Conservation (phyloP, 1,139 yeast genomes). For the Protomyces inouyei region DNA sequence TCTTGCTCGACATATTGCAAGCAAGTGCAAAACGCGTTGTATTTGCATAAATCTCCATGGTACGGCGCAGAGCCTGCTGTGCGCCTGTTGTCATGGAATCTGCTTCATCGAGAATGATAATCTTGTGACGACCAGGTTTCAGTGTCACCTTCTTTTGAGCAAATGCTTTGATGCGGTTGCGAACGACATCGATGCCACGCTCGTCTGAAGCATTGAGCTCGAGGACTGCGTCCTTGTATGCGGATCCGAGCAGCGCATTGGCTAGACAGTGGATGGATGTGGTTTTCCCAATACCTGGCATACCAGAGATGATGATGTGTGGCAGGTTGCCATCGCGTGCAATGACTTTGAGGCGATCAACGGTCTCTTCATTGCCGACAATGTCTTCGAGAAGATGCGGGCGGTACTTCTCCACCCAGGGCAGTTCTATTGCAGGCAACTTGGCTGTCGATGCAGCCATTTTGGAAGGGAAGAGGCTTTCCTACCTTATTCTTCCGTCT, state of each 20-base stretch:
- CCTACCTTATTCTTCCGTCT: too few relatives aligned
- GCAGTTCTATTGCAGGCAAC: constrained; percentile 25
- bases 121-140: constrained; percentile 76
- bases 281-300: constrained; percentile 97
- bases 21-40: constrained; percentile 97
- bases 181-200: constrained; percentile 83
- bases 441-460: constrained; percentile 15
- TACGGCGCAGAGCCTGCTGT: constrained; percentile 92
- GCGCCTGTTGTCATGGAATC: constrained; percentile 99
- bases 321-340: constrained; percentile 96
- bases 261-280: constrained; percentile 92
- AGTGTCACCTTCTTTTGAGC: constrained; percentile 84
- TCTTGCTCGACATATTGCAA: constrained; percentile 88
- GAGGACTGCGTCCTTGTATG: constrained; percentile 74
- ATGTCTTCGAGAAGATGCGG: constrained; percentile 74
- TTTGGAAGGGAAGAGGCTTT: background rate
- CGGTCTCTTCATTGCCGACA: constrained; percentile 89
- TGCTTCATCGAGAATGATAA: constrained; percentile 87
- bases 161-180: constrained; percentile 87
- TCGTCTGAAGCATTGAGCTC: constrained; percentile 96
- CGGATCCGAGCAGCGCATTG: constrained; percentile 67
- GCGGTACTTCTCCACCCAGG: constrained; percentile 78
- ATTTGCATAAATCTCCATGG: constrained; percentile 92
- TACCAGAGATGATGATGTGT: constrained; percentile 73
- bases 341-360: constrained; percentile 74